Evolutionary conservation across 441 rosid species (phyloP).

Genomic region (Aleurites moluccanus): DNA sequence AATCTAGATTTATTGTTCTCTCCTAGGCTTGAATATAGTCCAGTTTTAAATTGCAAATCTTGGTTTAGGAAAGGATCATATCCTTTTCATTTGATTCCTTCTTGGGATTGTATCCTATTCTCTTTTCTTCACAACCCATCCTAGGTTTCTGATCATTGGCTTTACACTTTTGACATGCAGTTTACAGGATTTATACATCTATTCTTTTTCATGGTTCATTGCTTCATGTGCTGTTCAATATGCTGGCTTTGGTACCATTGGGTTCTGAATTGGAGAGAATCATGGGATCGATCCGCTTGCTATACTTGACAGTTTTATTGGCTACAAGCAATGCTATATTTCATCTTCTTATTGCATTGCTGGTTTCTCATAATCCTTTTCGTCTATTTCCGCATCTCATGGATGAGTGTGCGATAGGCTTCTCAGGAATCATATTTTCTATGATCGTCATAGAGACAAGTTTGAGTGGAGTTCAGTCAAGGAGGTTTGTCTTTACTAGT

Average conservation of each 20-base stretch:
- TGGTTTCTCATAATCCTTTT: conserved; percentile 69
- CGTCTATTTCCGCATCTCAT: conserved; percentile 37
- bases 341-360: conserved; percentile 69
- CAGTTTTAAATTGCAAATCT: background rate
- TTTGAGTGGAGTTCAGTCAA: conserved; percentile 81
- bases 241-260: conserved; percentile 94
- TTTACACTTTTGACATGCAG: conserved; percentile 42
- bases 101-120: background rate
- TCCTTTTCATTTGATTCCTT: background rate
- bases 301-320: conserved; percentile 66
- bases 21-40: background rate
- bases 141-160: background rate
- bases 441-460: conserved; percentile 93
- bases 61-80: background rate
- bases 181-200: conserved; percentile 81
- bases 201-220: conserved; percentile 83
- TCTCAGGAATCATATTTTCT: conserved; percentile 88
- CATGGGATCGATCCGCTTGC: conserved; percentile 88
- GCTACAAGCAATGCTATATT: conserved; percentile 80
- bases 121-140: background rate
- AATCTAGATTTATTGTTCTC: background rate
- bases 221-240: conserved; percentile 90
- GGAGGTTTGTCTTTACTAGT: conserved; percentile 58
- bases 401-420: conserved; percentile 88
- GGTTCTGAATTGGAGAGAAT: conserved; percentile 95